Evolutionary conservation across 306 rosid species (phyloP).

Genomic region (Trifolium fragiferum): DNA sequence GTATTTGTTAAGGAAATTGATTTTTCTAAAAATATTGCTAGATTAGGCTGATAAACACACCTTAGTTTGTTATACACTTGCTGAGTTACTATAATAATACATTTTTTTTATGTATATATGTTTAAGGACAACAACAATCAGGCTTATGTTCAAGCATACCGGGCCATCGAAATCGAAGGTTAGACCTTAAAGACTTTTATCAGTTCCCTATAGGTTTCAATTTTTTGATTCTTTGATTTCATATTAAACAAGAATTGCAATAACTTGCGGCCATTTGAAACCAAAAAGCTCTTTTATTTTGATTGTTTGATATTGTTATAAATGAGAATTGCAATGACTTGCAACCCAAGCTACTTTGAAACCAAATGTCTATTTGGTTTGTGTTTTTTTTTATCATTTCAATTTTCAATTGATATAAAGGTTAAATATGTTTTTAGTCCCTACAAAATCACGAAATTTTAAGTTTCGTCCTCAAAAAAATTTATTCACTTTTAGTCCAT

Average conservation of each 20-base stretch:
- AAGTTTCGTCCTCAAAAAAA: too few species aligned
- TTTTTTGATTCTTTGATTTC: neutral
- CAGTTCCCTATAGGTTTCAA: conserved; percentile 8
- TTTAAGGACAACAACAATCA: conserved; percentile 67
- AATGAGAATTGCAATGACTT: neutral
- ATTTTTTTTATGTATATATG: neutral
- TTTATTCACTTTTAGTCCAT: too few species aligned
- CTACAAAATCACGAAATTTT: too few species aligned
- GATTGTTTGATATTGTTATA: neutral
- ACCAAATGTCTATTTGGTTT: too few species aligned
- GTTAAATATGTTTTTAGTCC: too few species aligned
- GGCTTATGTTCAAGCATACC: conserved; percentile 81
- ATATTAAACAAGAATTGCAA: neutral
- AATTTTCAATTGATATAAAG: too few species aligned
- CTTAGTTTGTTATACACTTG: too few species aligned
- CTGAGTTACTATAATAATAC: too few species aligned
- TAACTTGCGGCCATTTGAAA: conserved; percentile 16
- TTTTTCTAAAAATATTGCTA: too few species aligned
- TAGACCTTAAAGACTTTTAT: conserved; percentile 35
- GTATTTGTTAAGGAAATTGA: too few species aligned
- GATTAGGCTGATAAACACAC: too few species aligned
- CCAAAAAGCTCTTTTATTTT: neutral
- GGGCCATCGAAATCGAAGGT: conserved; percentile 66
- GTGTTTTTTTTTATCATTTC: too few species aligned
- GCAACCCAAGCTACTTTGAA: neutral